phyloP scores from a whole-genome alignment of 225 moss, liverwort and hornwort genomes.

The Bryum argenteum region DNA sequence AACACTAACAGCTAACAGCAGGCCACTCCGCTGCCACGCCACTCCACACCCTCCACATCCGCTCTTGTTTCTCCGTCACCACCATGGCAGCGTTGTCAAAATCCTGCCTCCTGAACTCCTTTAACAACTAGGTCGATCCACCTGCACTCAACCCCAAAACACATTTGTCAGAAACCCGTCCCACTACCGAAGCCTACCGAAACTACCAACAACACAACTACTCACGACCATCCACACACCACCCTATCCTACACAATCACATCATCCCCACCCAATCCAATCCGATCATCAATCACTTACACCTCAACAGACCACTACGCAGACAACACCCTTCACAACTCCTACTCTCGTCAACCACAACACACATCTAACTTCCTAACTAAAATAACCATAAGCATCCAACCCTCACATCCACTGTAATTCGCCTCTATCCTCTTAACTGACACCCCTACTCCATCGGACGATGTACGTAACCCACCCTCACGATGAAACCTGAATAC shows the following conservation, averaged over 20 bases:
- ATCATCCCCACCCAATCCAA: not conserved
- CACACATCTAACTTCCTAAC: too few species aligned
- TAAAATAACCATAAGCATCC: too few species aligned
- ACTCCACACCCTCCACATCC: constrained; percentile 9
- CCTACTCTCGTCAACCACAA: too few species aligned
- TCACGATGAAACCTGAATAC: not conserved
- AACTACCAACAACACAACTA: too few species aligned
- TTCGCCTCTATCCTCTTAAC: too few species aligned
- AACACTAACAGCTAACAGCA: constrained; percentile 37
- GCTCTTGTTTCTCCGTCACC: constrained; percentile 32
- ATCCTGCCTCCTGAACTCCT: constrained; percentile 44
- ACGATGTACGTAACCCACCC: too few species aligned
- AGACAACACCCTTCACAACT: not conserved
- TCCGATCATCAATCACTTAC: not conserved
- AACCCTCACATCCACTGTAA: too few species aligned
- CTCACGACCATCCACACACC: not conserved
- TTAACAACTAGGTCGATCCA: constrained; percentile 57
- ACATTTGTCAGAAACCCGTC: constrained; percentile 21
- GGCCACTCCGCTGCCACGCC: constrained; percentile 33
- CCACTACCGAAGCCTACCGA: not conserved
- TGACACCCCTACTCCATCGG: too few species aligned
- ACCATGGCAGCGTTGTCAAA: constrained; percentile 42
- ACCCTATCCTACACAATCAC: not conserved
- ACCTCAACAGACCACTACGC: not conserved
- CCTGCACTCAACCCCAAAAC: constrained; percentile 41